phyloP scores from a whole-genome alignment of 352 stramenopile species.

The Vaucheria bursata region DNA sequence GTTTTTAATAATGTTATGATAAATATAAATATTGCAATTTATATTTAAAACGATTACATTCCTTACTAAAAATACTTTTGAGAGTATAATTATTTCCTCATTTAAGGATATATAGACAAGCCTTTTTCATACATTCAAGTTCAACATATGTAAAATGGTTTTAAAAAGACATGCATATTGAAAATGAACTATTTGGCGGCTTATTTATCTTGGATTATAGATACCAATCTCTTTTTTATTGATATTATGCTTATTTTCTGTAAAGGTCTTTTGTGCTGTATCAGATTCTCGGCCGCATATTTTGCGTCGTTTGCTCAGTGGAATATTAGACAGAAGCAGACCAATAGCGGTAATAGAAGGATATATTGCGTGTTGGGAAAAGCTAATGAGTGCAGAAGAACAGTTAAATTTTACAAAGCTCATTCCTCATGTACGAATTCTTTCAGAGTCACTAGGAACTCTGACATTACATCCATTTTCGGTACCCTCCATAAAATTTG shows the following conservation, averaged over 20 bases:
- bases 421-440: slow-evolving; percentile 13
- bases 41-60: too few species aligned
- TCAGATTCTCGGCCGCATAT: slow-evolving; percentile 20
- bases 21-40: too few species aligned
- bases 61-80: too few species aligned
- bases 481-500: not conserved
- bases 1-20: too few species aligned
- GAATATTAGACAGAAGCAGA: slow-evolving; percentile 23
- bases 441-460: slow-evolving; percentile 23
- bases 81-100: not conserved
- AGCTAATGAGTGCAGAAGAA: slow-evolving; percentile 26
- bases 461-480: slow-evolving; percentile 19
- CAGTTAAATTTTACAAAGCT: slow-evolving; percentile 16
- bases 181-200: not conserved
- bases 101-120: not conserved
- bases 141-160: not conserved
- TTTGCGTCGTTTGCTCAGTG: slow-evolving; percentile 19
- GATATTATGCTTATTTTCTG: slow-evolving; percentile 11
- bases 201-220: not conserved
- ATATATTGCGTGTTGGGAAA: slow-evolving; percentile 30
- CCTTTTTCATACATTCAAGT: not conserved
- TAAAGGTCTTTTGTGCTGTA: slow-evolving; percentile 21
- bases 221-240: slow-evolving; percentile 7
- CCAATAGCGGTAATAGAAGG: slow-evolving; percentile 1
- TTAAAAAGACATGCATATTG: not conserved